These are phyloP conservation scores for Colletotrichum brevisporum DNA, from an alignment of 2,329 filamentous ascomycete species.

Conservation along the genomic window DNA sequence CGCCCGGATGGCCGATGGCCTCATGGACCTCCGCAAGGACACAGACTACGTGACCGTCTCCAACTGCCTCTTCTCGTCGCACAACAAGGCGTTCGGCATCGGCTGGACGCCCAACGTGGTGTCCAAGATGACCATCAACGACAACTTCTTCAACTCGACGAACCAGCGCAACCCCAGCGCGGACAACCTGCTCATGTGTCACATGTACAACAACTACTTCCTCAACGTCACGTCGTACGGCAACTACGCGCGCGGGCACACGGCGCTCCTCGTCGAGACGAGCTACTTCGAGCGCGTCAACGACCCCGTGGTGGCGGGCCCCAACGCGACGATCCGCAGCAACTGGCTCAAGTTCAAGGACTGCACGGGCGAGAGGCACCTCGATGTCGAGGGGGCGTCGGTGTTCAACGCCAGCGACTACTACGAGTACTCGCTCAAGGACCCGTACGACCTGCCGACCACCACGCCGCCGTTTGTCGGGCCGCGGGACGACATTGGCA, in stretches of 20 bases:
- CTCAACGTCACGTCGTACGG: constrained; percentile 59
- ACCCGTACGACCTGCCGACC: constrained; percentile 16
- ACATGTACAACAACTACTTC: constrained; percentile 70
- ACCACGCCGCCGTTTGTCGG: not conserved
- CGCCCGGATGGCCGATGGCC: constrained; percentile 67
- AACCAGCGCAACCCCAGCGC: constrained; percentile 66
- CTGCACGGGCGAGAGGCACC: constrained; percentile 15
- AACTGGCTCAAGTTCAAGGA: constrained; percentile 24
- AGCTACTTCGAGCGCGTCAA: constrained; percentile 62
- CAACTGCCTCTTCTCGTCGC: not conserved
- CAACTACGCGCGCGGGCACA: constrained; percentile 67
- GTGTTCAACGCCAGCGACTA: constrained; percentile 15
- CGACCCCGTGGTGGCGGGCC: constrained; percentile 49
- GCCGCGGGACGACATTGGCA: constrained; percentile 4
- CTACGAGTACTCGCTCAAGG: not conserved
- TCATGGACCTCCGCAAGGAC: constrained; percentile 70
- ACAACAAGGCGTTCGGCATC: constrained; percentile 70
- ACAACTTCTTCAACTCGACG: constrained; percentile 71
- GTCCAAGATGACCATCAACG: constrained; percentile 68
- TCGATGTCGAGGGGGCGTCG: constrained; percentile 16
- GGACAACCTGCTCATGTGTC: constrained; percentile 67
- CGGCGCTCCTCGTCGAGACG: constrained; percentile 68
- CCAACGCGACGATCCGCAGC: constrained; percentile 19
- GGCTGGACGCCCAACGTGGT: constrained; percentile 67
- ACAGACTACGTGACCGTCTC: constrained; percentile 65